Conservation (phyloP, 345 rosid genomes). For the Gossypium thurberi region DNA sequence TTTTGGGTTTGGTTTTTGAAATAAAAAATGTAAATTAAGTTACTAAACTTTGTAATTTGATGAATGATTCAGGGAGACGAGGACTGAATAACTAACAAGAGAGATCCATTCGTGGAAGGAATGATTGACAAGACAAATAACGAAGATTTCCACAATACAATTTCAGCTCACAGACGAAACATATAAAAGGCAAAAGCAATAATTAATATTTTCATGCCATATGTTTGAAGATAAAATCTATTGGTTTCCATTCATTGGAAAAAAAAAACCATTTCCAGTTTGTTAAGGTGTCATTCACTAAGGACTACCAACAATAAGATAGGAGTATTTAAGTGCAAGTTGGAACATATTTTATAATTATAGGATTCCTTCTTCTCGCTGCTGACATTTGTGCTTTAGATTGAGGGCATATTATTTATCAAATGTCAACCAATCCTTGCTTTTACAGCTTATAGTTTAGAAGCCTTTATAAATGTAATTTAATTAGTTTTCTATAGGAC, state of each 20-base stretch:
- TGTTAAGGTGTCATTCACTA: background rate
- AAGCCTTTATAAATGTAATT: background rate
- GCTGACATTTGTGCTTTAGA: background rate
- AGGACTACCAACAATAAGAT: background rate
- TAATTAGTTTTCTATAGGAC: background rate
- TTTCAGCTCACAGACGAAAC: background rate
- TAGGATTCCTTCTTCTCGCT: background rate
- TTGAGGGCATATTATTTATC: background rate
- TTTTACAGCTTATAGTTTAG: background rate
- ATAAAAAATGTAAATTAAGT: too few relatives aligned
- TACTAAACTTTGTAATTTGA: too few relatives aligned
- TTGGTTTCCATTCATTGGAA: background rate
- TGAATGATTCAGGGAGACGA: too few relatives aligned
- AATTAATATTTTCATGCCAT: background rate
- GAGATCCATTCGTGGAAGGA: too few relatives aligned
- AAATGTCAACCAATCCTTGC: background rate
- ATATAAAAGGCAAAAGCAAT: background rate
- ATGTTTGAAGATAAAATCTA: background rate
- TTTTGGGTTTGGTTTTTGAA: background rate
- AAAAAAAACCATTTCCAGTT: too few relatives aligned
- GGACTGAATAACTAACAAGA: too few relatives aligned
- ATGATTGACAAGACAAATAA: too few relatives aligned
- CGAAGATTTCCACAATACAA: too few relatives aligned
- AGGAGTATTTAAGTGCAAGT: background rate
- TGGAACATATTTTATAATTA: background rate